These are phyloP conservation scores for Leptographium wingfieldii DNA, from an alignment of 2,329 filamentous ascomycete genomes.

Conservation along the genomic window DNA sequence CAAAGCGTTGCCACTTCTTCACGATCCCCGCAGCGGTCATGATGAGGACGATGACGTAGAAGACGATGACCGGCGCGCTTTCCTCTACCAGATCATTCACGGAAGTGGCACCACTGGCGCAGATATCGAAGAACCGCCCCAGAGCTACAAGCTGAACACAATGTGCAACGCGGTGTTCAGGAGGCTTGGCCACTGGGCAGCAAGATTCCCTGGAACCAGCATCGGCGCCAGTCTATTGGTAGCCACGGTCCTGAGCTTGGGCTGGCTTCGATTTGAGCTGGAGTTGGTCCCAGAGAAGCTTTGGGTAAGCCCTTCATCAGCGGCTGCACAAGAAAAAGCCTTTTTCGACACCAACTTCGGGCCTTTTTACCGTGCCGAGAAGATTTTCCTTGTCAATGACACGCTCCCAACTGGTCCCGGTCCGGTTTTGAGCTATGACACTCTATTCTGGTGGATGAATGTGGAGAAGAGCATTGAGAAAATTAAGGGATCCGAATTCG, in stretches of 20 bases:
- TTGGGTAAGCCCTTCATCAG: slow-evolving; percentile 93
- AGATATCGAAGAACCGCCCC: slow-evolving; percentile 37
- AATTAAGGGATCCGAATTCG: slow-evolving; percentile 57
- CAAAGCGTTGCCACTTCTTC: slow-evolving; percentile 74
- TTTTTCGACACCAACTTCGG: slow-evolving; percentile 93
- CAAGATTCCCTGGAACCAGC: slow-evolving; percentile 72
- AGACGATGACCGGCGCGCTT: slow-evolving; percentile 46
- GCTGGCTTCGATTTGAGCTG: slow-evolving; percentile 80
- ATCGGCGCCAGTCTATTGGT: slow-evolving; percentile 64
- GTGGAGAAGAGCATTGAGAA: slow-evolving; percentile 67
- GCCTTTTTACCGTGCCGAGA: slow-evolving; percentile 88
- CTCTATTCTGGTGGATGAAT: slow-evolving; percentile 83
- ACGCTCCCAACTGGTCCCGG: slow-evolving; percentile 49
- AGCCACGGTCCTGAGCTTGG: slow-evolving; percentile 68
- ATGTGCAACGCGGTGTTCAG: slow-evolving; percentile 71
- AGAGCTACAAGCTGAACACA: slow-evolving; percentile 72
- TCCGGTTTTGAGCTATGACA: slow-evolving; percentile 79
- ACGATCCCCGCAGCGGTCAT: slow-evolving; percentile 61
- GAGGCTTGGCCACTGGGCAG: slow-evolving; percentile 65
- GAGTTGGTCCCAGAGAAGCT: slow-evolving; percentile 82
- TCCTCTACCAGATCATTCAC: slow-evolving; percentile 7
- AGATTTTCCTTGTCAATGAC: slow-evolving; percentile 89
- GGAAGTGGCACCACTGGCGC: background rate
- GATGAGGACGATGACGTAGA: slow-evolving; percentile 85
- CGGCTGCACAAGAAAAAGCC: slow-evolving; percentile 79